These are phyloP conservation scores for Ocimum tenuiflorum DNA, from an alignment of 257 asterid genomes.

Conservation along the genomic window DNA sequence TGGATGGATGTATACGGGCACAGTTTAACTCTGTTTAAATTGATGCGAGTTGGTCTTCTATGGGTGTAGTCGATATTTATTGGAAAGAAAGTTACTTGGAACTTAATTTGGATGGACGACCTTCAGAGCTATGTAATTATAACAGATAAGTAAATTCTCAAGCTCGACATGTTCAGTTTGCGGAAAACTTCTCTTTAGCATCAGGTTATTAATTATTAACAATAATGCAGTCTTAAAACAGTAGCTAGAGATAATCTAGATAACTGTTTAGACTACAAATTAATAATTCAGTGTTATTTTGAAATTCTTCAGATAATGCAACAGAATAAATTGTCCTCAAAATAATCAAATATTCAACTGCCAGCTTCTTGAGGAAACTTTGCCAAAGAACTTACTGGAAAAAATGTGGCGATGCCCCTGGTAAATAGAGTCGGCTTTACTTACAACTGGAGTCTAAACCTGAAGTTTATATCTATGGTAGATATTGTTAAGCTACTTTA, in stretches of 20 bases:
- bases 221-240: neutral
- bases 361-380: neutral
- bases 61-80: neutral
- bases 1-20: neutral
- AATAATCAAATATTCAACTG: neutral
- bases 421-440: slow-evolving; percentile 15
- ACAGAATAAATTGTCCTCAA: neutral
- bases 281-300: neutral
- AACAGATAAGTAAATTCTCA: neutral
- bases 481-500: neutral
- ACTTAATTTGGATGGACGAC: neutral
- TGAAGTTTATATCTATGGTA: slow-evolving; percentile 5
- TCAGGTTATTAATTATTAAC: neutral
- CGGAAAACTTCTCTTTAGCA: neutral
- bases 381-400: slow-evolving; percentile 14
- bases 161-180: neutral
- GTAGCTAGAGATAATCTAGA: neutral
- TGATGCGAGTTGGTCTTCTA: neutral
- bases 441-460: neutral
- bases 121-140: neutral
- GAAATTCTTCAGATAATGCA: slow-evolving; percentile 1
- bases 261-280: neutral
- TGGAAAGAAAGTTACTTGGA: neutral
- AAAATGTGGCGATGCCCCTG: slow-evolving; percentile 7
- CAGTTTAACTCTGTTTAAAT: neutral